Percentiles rank a stretch among this genome's conserved stretches.
Conservation (phyloP, 257 asterid genomes). For the Ehretia macrophylla region DNA sequence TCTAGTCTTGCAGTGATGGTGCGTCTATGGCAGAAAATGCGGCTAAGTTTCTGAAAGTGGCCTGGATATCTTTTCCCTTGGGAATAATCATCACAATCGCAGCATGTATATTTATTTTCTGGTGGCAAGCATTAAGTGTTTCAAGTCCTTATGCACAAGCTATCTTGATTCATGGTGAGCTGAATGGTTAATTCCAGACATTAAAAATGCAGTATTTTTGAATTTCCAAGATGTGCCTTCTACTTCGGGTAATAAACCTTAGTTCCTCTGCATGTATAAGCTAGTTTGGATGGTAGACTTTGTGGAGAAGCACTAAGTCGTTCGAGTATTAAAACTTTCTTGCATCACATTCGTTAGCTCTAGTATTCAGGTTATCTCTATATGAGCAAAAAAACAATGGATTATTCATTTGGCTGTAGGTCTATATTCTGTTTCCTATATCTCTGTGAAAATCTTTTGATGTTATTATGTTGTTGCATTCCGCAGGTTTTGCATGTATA, state of each 20-base stretch:
- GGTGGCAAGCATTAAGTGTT: conserved; percentile 81
- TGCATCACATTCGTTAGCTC: too few relatives aligned
- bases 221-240: neutral
- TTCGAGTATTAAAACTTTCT: too few relatives aligned
- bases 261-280: too few relatives aligned
- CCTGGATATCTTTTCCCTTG: conserved; percentile 81
- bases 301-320: too few relatives aligned
- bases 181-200: conserved; percentile 6
- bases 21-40: conserved; percentile 52
- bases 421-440: too few relatives aligned
- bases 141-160: conserved; percentile 81
- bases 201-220: neutral
- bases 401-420: too few relatives aligned
- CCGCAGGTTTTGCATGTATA: conserved; percentile 85
- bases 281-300: too few relatives aligned
- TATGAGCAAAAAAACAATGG: too few relatives aligned
- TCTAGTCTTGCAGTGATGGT: conserved; percentile 47
- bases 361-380: too few relatives aligned
- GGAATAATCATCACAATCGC: conserved; percentile 56
- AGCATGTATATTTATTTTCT: conserved; percentile 62
- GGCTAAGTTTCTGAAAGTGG: conserved; percentile 75
- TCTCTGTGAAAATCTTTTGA: neutral
- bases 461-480: neutral
- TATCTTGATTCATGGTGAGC: conserved; percentile 76
- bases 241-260: too few relatives aligned